These are phyloP conservation scores for Apodospora peruviana DNA, from an alignment of 495 filamentous ascomycete species.

Conservation along the genomic window DNA sequence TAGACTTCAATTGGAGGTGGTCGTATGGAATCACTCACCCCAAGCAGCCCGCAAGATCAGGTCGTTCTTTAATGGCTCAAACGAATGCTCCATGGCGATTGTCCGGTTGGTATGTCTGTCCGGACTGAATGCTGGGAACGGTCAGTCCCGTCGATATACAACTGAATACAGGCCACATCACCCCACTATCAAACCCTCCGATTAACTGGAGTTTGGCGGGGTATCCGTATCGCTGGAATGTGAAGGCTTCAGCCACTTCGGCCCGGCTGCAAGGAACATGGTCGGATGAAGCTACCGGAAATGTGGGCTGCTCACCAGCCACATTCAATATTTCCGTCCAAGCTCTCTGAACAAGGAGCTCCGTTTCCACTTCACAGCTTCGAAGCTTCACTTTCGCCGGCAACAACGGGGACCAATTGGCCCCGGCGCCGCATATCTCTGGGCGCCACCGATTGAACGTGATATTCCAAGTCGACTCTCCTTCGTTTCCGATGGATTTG, in stretches of 20 bases:
- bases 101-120: too few species aligned
- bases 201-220: slow-evolving; percentile 2
- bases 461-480: not conserved
- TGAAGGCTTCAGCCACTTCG: too few species aligned
- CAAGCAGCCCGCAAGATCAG: slow-evolving; percentile 80
- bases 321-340: too few species aligned
- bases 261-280: not conserved
- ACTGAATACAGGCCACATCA: not conserved
- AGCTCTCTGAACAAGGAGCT: too few species aligned
- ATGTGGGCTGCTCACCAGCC: too few species aligned
- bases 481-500: slow-evolving; percentile 3
- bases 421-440: not conserved
- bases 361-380: not conserved
- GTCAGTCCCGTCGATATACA: too few species aligned
- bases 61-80: slow-evolving; percentile 84
- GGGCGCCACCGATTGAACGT: not conserved
- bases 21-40: slow-evolving; percentile 53
- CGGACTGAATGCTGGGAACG: too few species aligned
- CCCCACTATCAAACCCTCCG: not conserved
- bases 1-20: not conserved
- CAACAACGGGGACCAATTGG: not conserved
- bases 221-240: too few species aligned
- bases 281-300: too few species aligned
- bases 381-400: not conserved
- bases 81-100: slow-evolving; percentile 40